Evolutionary conservation across 2,329 filamentous ascomycete species (phyloP), one percentile per base, ranked within the genome.

Genomic region (Hypoxylon sp.): DNA sequence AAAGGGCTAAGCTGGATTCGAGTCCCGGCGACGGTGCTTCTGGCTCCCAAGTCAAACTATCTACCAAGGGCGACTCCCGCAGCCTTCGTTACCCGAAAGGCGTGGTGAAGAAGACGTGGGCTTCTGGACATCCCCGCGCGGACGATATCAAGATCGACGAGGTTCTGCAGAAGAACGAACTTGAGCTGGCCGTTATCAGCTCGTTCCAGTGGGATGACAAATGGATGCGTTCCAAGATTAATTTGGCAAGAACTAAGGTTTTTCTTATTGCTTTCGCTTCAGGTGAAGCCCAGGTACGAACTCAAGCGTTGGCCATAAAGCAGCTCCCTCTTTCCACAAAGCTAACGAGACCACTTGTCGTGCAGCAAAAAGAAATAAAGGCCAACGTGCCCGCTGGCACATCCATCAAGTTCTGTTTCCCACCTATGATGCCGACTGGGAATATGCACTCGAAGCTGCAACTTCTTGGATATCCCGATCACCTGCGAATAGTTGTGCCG

Each of bases 381-480:
- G 73, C 70, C 23, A 83, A 82, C 57, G 78, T 78, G 8, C 83
- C 83, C 15, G 63, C 6, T 1, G 9, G 68, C n/a, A 77, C 82
- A 47, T 66, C 74, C 31, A 80, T 96, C 52, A 84, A 84, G 17
- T 88, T 88, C 52, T 92, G 91, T 71, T 97, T 98, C 70, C 94
- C 94, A 13, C 83, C 83, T 2, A 94, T 97, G 90, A 79, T 85
- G 35, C 84, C 86, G 1, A 79, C 84, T 4, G 88, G 87, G 20
- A 87, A 83, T 67, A 97, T 98, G 92, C 95, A 98, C 74, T 96
- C 92, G 46, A 98, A 99, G 72, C 79, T 98, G 38, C 93, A 96
- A 83, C 76, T 98, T 1, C 81, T 98, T n/a, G 94, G 92, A 67
- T 91, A 92, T 66, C 77, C 83, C 0, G 76, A 77, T 1, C 87